phyloP scores from a whole-genome alignment of 2,329 filamentous ascomycete genomes.

The Elsinoe batatas region DNA sequence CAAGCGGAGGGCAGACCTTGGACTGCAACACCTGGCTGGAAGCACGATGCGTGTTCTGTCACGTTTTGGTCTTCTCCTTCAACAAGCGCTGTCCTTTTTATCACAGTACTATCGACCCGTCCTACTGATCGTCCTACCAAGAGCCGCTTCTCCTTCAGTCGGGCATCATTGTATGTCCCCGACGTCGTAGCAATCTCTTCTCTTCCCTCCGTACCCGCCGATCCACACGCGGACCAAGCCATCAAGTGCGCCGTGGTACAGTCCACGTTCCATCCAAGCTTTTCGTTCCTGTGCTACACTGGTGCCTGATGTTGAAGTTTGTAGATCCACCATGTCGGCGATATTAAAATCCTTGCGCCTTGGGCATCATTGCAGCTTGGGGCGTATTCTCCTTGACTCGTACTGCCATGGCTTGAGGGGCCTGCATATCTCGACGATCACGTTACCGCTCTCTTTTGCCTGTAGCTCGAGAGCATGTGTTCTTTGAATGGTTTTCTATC shows the following conservation, averaged over 20 bases:
- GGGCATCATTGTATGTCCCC: background rate
- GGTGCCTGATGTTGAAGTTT: background rate
- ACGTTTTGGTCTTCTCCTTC: background rate
- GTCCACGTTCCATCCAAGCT: background rate
- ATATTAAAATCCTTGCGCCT: background rate
- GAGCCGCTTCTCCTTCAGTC: background rate
- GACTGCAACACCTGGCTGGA: background rate
- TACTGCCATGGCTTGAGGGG: background rate
- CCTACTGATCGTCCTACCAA: background rate
- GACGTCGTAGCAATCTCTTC: background rate
- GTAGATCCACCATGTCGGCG: background rate
- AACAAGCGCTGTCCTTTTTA: background rate
- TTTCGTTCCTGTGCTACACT: slow-evolving; percentile 1
- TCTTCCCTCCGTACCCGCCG: background rate
- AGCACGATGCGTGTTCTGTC: background rate
- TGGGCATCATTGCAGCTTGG: slow-evolving; percentile 4
- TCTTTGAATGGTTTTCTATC: too few relatives aligned
- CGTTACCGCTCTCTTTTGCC: background rate
- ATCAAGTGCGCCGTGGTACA: slow-evolving; percentile 5
- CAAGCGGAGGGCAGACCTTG: too few relatives aligned
- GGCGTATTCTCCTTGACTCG: slow-evolving; percentile 2
- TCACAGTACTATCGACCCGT: background rate
- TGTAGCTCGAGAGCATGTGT: too few relatives aligned
- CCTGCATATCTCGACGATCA: slow-evolving; percentile 1
- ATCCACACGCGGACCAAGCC: background rate